These are phyloP conservation scores for Coemansia sp. DNA, from an alignment of 192 early-diverging fungal genomes.

Conservation along the genomic window DNA sequence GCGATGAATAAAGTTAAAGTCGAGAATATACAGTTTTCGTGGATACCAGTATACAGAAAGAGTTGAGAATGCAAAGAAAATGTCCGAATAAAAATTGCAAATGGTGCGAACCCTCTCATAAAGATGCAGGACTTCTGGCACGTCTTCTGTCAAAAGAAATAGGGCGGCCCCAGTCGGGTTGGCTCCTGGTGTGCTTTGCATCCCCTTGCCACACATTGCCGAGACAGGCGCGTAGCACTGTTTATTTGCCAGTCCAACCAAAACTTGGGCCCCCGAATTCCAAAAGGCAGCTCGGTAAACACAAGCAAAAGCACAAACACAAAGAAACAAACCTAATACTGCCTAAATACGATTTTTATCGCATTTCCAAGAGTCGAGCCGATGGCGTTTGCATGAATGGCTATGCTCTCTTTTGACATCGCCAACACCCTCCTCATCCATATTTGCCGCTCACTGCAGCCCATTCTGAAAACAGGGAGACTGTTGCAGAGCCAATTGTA, in stretches of 20 bases:
- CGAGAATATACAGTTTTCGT: neutral
- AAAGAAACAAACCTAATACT: neutral
- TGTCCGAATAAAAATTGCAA: neutral
- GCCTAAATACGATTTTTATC: neutral
- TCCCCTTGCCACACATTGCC: neutral
- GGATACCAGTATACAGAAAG: slow-evolving; percentile 3
- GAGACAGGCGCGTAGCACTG: neutral
- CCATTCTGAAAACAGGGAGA: neutral
- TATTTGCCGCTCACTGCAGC: neutral
- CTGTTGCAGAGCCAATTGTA: neutral
- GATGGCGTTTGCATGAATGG: slow-evolving; percentile 5
- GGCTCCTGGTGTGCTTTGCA: slow-evolving; percentile 1
- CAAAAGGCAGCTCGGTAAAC: neutral
- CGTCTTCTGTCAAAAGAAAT: neutral
- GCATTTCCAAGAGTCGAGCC: neutral
- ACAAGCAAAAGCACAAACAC: neutral
- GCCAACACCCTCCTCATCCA: neutral
- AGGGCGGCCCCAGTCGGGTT: neutral
- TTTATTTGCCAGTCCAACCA: neutral
- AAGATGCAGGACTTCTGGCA: neutral
- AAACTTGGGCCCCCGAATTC: neutral
- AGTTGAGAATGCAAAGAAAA: neutral
- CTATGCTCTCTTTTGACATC: neutral
- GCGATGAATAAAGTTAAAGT: neutral
- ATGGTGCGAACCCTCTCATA: slow-evolving; percentile 2